phyloP scores from a whole-genome alignment of 2,329 filamentous ascomycete species.

The Cryoendolithus antarcticus region DNA sequence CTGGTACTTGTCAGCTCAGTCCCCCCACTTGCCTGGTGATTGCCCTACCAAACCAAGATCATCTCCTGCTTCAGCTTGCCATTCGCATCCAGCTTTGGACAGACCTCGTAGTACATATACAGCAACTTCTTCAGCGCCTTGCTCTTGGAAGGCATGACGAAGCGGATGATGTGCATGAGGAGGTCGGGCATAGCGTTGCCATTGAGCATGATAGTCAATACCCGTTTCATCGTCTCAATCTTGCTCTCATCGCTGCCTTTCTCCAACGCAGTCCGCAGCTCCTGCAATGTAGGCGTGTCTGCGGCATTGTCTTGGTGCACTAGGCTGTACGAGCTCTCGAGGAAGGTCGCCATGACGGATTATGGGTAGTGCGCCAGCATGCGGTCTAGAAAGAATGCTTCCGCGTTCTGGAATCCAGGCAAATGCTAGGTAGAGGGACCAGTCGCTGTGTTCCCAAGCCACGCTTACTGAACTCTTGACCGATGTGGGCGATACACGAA shows the following conservation, averaged over 20 bases:
- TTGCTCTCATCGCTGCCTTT: conserved; percentile 29
- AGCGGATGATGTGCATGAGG: conserved; percentile 99
- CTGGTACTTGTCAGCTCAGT: conserved; percentile 34
- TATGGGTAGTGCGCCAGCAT: no score
- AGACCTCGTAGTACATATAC: conserved; percentile 99
- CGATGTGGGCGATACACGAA: no score
- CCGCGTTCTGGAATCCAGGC: no score
- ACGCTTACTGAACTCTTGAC: no score
- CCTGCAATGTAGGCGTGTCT: conserved; percentile 78
- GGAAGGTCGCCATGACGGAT: conserved; percentile 69
- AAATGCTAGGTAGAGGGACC: no score
- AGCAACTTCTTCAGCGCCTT: conserved; percentile 95
- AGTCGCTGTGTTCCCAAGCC: no score
- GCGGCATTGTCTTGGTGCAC: conserved; percentile 96
- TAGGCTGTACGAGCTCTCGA: conserved; percentile 90
- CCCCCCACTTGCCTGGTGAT: not conserved
- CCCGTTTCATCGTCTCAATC: conserved; percentile 62
- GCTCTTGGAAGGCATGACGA: conserved; percentile 97
- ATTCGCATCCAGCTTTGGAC: conserved; percentile 80
- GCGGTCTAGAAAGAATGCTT: no score
- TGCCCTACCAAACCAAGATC: conserved; percentile 85
- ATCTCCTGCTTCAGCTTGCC: conserved; percentile 99
- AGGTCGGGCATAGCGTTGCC: conserved; percentile 90
- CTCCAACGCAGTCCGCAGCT: conserved; percentile 57
- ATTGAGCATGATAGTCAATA: conserved; percentile 95